Evolutionary conservation across 192 early-diverging fungal genomes (phyloP).

Genomic region (Funneliformis geosporum): DNA sequence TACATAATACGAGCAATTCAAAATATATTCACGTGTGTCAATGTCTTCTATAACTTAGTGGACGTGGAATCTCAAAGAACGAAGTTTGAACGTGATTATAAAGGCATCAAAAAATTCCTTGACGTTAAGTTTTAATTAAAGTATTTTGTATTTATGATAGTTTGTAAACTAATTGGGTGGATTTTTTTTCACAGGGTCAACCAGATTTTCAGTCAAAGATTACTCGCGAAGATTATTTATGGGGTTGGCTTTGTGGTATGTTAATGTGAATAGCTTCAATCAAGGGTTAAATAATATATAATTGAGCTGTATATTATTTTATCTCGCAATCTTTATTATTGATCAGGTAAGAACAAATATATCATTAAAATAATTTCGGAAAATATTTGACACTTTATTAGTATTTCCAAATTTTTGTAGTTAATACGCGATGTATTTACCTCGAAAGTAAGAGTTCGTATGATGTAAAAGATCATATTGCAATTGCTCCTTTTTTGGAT

Average conservation of each 20-base stretch:
- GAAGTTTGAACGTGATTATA: conserved; percentile 51
- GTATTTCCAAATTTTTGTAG: conserved; percentile 33
- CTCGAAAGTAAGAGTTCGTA: conserved; percentile 41
- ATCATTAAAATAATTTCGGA: no score
- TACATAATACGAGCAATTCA: neutral
- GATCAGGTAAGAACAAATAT: neutral
- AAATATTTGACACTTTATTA: neutral
- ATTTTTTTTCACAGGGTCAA: neutral
- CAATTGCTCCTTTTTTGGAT: conserved; percentile 75
- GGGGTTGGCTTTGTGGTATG: conserved; percentile 67
- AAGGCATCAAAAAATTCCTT: conserved; percentile 21
- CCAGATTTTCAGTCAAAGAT: conserved; percentile 2
- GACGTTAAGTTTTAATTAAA: conserved; percentile 23
- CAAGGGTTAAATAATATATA: no score
- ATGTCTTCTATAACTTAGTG: conserved; percentile 27
- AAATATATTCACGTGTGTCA: neutral
- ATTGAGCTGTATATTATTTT: neutral
- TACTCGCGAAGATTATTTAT: conserved; percentile 48
- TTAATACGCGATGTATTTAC: conserved; percentile 62
- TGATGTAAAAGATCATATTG: conserved; percentile 55
- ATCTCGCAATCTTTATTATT: no score
- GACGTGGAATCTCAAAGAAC: conserved; percentile 48
- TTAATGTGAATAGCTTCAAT: neutral
- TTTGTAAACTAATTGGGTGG: neutral
- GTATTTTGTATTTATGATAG: neutral